These are phyloP conservation scores for Avicennia marina DNA, from an alignment of 257 asterid genomes.

Conservation along the genomic window DNA sequence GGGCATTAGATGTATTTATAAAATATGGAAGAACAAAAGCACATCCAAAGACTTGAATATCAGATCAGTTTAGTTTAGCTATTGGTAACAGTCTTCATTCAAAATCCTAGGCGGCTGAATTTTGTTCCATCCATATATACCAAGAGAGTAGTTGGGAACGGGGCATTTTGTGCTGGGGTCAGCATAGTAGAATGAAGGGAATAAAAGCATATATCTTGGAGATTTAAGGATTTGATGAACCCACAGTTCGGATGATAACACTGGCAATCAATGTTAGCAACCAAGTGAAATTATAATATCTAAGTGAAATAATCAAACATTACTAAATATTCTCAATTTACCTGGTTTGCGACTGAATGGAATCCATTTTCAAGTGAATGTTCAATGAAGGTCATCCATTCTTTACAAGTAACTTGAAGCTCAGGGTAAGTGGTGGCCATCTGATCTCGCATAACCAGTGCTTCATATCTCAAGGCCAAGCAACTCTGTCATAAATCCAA, in stretches of 20 bases:
- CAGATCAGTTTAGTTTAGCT: not conserved
- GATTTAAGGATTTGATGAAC: too few species aligned
- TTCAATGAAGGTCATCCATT: conserved; percentile 72
- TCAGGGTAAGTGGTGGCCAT: conserved; percentile 37
- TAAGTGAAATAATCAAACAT: not conserved
- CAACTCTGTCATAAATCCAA: conserved; percentile 51
- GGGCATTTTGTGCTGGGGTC: too few species aligned
- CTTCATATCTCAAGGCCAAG: conserved; percentile 90
- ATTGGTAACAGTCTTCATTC: not conserved
- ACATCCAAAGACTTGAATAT: not conserved
- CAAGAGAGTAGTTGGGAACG: not conserved
- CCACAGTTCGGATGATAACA: too few species aligned
- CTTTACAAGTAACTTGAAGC: conserved; percentile 55
- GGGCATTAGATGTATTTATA: too few species aligned
- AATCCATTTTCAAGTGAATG: conserved; percentile 64
- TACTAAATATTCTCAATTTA: conserved; percentile 17
- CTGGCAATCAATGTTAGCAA: not conserved
- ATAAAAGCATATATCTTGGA: too few species aligned
- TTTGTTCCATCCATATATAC: not conserved
- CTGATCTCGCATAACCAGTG: conserved; percentile 70
- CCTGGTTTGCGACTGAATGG: conserved; percentile 65
- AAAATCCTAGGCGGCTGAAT: not conserved
- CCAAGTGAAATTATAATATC: not conserved
- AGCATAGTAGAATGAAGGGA: too few species aligned
- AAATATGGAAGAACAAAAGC: too few species aligned